Evolutionary conservation across 345 rosid species (phyloP), one percentile per base, ranked within the genome.

Genomic region (Crucihimalaya himalaica): DNA sequence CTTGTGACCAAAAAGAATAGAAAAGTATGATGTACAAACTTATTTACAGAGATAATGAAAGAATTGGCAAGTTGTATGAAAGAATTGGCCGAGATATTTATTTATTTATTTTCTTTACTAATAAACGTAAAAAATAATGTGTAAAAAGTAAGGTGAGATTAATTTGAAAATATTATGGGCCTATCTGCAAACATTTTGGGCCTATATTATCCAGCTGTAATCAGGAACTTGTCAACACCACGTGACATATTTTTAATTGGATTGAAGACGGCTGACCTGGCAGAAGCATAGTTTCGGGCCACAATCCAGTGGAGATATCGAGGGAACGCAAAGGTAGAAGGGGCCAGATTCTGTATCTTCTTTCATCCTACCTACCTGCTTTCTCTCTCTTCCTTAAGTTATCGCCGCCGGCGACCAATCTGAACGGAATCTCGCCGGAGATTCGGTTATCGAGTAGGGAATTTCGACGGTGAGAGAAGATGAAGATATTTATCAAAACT

Each of bases 401-500:
- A n/a, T n/a, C 57, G 66, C 67, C 71, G 80, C 29, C 76, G 72
- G 58, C 62, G 71, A 63, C 50, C 61, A 42, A 58, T 58, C 35
- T 1, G 8, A 28, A 3, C 47, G 28, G 10, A 1, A 25, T 18
- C 28, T 40, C 19, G 54, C 63, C 72, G 60, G 56, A 25, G 57
- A 15, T n/a, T n/a, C 47, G 48, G 56, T 63, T 6, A 15, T 19
- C n/a, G 4, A 10, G 20, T 31, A 46, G 11, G 32, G 47, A 20
- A 29, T 37, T 34, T 5, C 1, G 4, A 5, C 4, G 20, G 59
- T 20, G 47, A 31, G 35, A 42, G 73, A 67, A 71, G 48, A 82
- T 84, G 87, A 84, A 78, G 84, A 74, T 84, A 75, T 78, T 59
- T 57, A 81, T 82, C 25, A 84, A 82, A 68, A 80, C 85, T 72